Percentiles rank a stretch among this genome's conserved stretches.
Evolutionary conservation across 768 basidiomycete genomes (phyloP).

Genomic region (Pleurotus platypus): DNA sequence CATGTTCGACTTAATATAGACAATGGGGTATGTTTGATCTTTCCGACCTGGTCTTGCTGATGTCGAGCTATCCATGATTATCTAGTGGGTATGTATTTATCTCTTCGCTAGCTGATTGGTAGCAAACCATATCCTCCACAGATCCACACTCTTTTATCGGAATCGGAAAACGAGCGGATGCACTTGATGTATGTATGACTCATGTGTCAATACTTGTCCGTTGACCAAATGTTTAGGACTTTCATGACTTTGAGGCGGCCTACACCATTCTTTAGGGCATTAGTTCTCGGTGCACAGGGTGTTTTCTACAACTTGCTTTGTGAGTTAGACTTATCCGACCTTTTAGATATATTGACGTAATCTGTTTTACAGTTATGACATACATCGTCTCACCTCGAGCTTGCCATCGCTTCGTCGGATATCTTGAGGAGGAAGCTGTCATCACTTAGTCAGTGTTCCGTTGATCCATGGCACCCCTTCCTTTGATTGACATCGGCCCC

Average conservation of each 20-base stretch:
- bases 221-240: conserved; percentile 49
- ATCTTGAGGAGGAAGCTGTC: conserved; percentile 95
- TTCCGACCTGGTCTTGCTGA: background rate
- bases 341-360: conserved; percentile 10
- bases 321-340: conserved; percentile 29
- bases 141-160: conserved; percentile 92
- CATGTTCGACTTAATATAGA: conserved; percentile 15
- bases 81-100: background rate
- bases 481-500: background rate
- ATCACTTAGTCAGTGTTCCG: conserved; percentile 69
- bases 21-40: background rate
- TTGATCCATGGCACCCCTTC: background rate
- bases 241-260: conserved; percentile 93
- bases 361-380: conserved; percentile 51
- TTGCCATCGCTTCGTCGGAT: conserved; percentile 89
- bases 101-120: conserved; percentile 27
- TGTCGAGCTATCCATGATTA: background rate
- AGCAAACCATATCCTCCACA: conserved; percentile 46
- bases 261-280: conserved; percentile 70
- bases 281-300: conserved; percentile 90
- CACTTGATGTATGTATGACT: conserved; percentile 68
- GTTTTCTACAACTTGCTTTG: conserved; percentile 89
- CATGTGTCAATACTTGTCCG: conserved; percentile 10
- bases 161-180: conserved; percentile 98
- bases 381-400: conserved; percentile 74